These are phyloP conservation scores for Alternaria hordeiaustralica DNA, from an alignment of 2,329 filamentous ascomycete species.

Conservation along the genomic window DNA sequence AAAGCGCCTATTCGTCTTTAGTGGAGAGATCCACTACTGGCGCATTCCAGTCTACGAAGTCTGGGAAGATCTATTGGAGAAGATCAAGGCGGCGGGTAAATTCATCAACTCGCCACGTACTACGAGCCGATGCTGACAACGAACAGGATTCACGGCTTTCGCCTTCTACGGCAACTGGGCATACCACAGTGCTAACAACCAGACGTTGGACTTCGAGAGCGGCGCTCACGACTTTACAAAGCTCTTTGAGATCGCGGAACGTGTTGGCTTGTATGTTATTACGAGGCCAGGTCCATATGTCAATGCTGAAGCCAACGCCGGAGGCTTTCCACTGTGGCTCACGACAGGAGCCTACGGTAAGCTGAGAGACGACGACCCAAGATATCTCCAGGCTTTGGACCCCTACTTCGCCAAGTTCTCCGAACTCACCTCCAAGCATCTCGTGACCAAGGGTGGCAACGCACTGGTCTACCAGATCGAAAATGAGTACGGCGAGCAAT, in stretches of 20 bases:
- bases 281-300: constrained; percentile 67
- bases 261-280: constrained; percentile 63
- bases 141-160: constrained; percentile 54
- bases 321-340: constrained; percentile 68
- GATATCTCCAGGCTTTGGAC: constrained; percentile 61
- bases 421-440: constrained; percentile 59
- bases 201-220: constrained; percentile 58
- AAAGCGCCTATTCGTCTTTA: constrained; percentile 60
- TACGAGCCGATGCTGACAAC: background rate
- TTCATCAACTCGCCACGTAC: background rate
- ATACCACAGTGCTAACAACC: constrained; percentile 56
- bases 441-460: constrained; percentile 64
- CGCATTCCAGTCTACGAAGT: constrained; percentile 58
- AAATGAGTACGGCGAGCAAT: constrained; percentile 60
- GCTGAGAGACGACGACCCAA: constrained; percentile 60
- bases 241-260: constrained; percentile 61
- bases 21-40: constrained; percentile 60
- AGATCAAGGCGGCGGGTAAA: constrained; percentile 55
- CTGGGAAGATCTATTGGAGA: constrained; percentile 60
- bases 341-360: constrained; percentile 66
- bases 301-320: constrained; percentile 68
- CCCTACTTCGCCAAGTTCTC: constrained; percentile 62
- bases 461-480: constrained; percentile 65
- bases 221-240: constrained; percentile 61
- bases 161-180: constrained; percentile 58